These are phyloP conservation scores for Suillus spraguei DNA, from an alignment of 768 basidiomycete genomes.

Conservation along the genomic window DNA sequence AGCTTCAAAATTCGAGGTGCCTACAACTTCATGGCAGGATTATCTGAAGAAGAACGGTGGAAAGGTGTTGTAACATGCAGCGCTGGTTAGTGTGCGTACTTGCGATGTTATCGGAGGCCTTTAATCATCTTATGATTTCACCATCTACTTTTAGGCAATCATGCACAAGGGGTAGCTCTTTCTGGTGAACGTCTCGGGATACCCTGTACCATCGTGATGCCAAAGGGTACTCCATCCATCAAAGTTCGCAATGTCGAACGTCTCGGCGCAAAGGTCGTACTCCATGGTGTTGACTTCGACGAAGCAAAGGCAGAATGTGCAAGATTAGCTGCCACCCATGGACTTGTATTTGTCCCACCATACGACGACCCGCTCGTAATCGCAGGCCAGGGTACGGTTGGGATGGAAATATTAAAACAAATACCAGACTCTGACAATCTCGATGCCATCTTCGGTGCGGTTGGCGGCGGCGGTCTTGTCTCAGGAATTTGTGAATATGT, in stretches of 20 bases:
- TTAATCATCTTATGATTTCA: not conserved
- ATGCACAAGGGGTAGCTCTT: conserved; percentile 97
- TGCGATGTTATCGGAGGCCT: conserved; percentile 11
- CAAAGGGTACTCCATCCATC: conserved; percentile 90
- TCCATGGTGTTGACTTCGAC: conserved; percentile 93
- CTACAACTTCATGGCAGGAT: conserved; percentile 96
- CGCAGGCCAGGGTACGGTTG: conserved; percentile 95
- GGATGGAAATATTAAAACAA: conserved; percentile 94
- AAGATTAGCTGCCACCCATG: conserved; percentile 73
- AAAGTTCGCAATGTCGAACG: conserved; percentile 96
- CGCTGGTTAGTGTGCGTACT: conserved; percentile 83
- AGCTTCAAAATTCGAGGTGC: conserved; percentile 99
- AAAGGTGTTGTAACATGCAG: conserved; percentile 98
- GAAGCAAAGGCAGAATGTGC: conserved; percentile 95
- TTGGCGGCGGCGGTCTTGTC: conserved; percentile 93
- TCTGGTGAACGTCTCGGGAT: conserved; percentile 87
- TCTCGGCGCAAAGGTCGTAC: conserved; percentile 91
- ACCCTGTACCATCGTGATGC: conserved; percentile 99
- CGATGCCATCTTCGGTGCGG: conserved; percentile 85
- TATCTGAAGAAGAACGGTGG: conserved; percentile 89
- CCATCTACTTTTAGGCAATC: conserved; percentile 69
- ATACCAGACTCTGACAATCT: conserved; percentile 71
- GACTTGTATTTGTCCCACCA: conserved; percentile 90
- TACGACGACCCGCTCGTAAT: conserved; percentile 98
- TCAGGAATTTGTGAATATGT: conserved; percentile 92